Percentiles rank a stretch among this genome's conserved stretches.
phyloP scores from a whole-genome alignment of 805 yeast species.

The Nakazawaea molendinolei region DNA sequence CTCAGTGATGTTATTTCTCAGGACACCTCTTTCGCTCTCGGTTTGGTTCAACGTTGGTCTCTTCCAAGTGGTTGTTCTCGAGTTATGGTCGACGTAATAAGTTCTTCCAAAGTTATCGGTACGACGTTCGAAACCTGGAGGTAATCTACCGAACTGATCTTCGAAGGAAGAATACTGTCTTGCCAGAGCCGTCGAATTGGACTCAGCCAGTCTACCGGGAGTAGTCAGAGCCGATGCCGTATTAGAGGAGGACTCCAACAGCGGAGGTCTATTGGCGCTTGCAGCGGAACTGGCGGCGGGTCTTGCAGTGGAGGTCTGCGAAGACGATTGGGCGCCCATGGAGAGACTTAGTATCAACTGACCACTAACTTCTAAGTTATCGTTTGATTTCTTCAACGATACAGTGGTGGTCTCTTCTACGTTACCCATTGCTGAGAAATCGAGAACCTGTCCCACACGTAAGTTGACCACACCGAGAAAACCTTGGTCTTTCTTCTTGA shows the following conservation, averaged over 20 bases:
- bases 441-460: slow-evolving; percentile 82
- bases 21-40: slow-evolving; percentile 59
- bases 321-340: slow-evolving; percentile 11
- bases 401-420: slow-evolving; percentile 86
- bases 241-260: slow-evolving; percentile 19
- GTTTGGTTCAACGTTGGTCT: slow-evolving; percentile 82
- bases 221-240: slow-evolving; percentile 17
- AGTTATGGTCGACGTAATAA: slow-evolving; percentile 95
- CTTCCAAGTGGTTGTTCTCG: slow-evolving; percentile 98
- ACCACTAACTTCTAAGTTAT: slow-evolving; percentile 89
- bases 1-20: slow-evolving; percentile 66
- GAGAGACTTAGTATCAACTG: slow-evolving; percentile 75
- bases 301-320: slow-evolving; percentile 22
- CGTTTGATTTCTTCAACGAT: slow-evolving; percentile 87
- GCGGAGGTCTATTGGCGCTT: slow-evolving; percentile 16
- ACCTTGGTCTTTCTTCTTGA: slow-evolving; percentile 97
- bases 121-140: slow-evolving; percentile 99
- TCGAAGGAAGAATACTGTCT: slow-evolving; percentile 90
- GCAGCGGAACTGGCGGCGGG: slow-evolving; percentile 19
- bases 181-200: slow-evolving; percentile 16
- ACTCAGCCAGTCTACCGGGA: slow-evolving; percentile 14
- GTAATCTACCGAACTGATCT: slow-evolving; percentile 93
- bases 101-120: slow-evolving; percentile 97
- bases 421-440: slow-evolving; percentile 35
- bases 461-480: slow-evolving; percentile 94